A percentile compares a stretch with the other conserved stretches of the same genome.
phyloP scores from a whole-genome alignment of 371 early-diverging fungal species.

The Rhizopus stolonifer region DNA sequence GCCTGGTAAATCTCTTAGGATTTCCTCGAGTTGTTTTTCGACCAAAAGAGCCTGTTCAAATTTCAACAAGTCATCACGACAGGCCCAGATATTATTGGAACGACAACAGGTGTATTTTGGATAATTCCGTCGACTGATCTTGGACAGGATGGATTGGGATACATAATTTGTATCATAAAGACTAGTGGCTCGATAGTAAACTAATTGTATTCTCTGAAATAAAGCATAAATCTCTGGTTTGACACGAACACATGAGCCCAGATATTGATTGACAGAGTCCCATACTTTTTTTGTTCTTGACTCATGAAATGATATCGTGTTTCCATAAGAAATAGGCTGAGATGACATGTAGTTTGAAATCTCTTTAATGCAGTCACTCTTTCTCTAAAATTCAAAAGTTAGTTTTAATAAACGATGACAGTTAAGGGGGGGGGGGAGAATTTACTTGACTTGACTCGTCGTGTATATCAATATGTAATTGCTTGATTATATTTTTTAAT shows the following conservation, averaged over 20 bases:
- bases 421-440: no score
- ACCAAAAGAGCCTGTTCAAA: conserved; percentile 56
- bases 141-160: conserved; percentile 54
- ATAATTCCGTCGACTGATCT: conserved; percentile 55
- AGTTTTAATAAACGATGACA: not conserved
- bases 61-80: conserved; percentile 50
- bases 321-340: not conserved
- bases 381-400: conserved; percentile 6
- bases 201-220: conserved; percentile 53
- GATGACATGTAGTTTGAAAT: not conserved
- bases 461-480: not conserved
- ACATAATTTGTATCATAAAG: conserved; percentile 38
- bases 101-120: conserved; percentile 55
- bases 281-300: conserved; percentile 11
- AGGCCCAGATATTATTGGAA: conserved; percentile 51
- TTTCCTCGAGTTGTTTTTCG: conserved; percentile 31
- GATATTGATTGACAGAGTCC: conserved; percentile 3
- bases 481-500: conserved; percentile 11
- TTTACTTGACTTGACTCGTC: conserved; percentile 1
- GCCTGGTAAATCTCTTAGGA: conserved; percentile 22
- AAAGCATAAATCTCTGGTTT: conserved; percentile 22
- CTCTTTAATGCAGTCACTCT: not conserved
- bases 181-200: conserved; percentile 47
- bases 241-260: conserved; percentile 36
- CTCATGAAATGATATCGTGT: not conserved